Evolutionary conservation across 208 protist species (phyloP), one percentile per base, ranked within the genome.

Genomic region (Angomonas deanei): DNA sequence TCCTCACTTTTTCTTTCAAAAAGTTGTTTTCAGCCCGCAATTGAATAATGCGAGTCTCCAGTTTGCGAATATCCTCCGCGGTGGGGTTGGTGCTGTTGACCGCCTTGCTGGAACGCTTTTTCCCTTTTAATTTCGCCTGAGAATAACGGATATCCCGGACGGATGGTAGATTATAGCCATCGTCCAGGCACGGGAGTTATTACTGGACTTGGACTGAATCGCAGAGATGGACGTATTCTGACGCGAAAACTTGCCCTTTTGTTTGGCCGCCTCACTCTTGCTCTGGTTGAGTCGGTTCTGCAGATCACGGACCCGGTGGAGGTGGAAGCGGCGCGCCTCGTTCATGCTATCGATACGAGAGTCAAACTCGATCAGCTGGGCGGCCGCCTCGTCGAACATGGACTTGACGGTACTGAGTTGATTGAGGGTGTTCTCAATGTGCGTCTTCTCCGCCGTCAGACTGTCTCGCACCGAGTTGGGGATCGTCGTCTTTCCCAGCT

Each of bases 321-420:
- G 70, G 61, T 84, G 80, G 64, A 82, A 87, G 31, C 58, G 69
- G 11, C 77, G 84, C 0, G 78, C 74, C 52, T 86, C 82, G 56
- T 83, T 77, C 1, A 94, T 59, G 46, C 70, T 88, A 32, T 94
- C 84, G 61, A 94, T 86, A 24, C 73, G 78, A 38, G 71, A 69
- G 26, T 88, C 75, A 32, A 94, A 66, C 66, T 94, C 88, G 2
- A 56, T 67, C 15, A 88, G 61, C 66, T 91, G 88, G 57, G 72
- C 64, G 21, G 47, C 62, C 24, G 82, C 72, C 60, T 82, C 68
- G 8, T 64, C 61, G 34, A 90, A 59, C 33, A 83, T 79, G 46
- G 68, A 68, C 59, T 77, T 60, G 42, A 87, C 72, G 11, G 59
- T 24, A 28, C 83, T n/a, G 32, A 93, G 66, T 67, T 85, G 68